Evolutionary conservation across 495 filamentous ascomycete species (phyloP).

Genomic region (Trichoderma reesei): DNA sequence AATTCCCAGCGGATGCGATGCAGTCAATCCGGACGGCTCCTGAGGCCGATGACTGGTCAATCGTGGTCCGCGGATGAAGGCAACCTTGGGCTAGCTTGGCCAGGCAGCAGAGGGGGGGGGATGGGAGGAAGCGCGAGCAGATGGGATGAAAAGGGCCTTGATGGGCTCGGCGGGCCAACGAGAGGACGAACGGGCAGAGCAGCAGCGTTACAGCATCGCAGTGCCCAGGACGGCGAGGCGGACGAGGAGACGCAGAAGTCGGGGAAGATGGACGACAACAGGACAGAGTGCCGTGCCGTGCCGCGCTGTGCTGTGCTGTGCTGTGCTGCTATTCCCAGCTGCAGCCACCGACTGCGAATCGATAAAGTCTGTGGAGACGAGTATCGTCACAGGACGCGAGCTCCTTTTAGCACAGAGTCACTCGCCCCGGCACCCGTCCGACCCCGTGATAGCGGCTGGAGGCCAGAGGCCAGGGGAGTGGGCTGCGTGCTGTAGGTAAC

Average conservation of each 20-base stretch:
- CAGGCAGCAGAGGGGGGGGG: constrained; percentile 2
- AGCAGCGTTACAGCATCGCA: background rate
- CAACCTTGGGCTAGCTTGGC: constrained; percentile 1
- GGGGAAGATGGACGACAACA: background rate
- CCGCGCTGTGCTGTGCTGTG: too few species aligned
- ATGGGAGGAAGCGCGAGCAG: too few species aligned
- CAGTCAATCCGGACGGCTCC: background rate
- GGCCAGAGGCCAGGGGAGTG: background rate
- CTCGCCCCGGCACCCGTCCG: constrained; percentile 8
- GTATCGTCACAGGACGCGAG: constrained; percentile 9
- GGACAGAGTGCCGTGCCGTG: background rate
- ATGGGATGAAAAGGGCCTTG: background rate
- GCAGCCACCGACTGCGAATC: background rate
- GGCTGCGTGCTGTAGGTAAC: too few species aligned
- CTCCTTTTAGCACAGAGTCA: constrained; percentile 8
- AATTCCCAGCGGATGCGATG: background rate
- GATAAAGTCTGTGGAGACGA: constrained; percentile 7
- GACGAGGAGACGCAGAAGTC: background rate
- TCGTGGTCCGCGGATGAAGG: background rate
- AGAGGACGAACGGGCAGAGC: background rate
- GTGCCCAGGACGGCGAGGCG: background rate
- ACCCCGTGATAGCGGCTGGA: background rate
- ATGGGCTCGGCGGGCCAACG: background rate
- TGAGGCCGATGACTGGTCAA: constrained; percentile 8
- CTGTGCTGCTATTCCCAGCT: background rate